Base-by-base conservation (phyloP, 352 stramenopile genomes). In the Globisporangium ultimum region DNA sequence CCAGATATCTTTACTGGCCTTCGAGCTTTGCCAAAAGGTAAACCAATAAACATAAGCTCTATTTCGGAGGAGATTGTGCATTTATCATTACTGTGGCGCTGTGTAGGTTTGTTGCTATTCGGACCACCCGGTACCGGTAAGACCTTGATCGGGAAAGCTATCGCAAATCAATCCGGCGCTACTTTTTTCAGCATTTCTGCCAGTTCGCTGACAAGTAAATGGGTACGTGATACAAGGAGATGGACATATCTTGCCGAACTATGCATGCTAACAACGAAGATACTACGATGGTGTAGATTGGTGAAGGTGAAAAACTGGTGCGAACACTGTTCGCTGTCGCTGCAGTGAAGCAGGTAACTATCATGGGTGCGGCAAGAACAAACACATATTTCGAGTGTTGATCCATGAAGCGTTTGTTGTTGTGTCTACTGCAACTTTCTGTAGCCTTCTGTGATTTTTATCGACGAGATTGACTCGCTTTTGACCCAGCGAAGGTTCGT, bases 141-240 rank as follows among this genome's bases (percentile, higher is more conserved):
- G 82, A 99, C 96, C 2, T 64, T 99, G 49, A 99, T 99, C 58
- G 98, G 96, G 47, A 99, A 99, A 73, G 98, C 98, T 0, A 99
- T 99, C 68, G 97, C 98, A 17, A 96, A 97, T 64, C 88, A 99
- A 71, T 98, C 86, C 41, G 91, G 93, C 15, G 97, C 97, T 5
- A 99, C 97, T 0, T 99, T 99, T 63, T 99, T 99, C 75, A 98
- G 82, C 53, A 99, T 99, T 61, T 99, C 96, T 5, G 96, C 96
- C 41, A 99, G 96, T 49, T 99, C 97, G 0, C 74, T 99, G 15
- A 99, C 96, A 22, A 98, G 93, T 74, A 99, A 99, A 89, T 99
- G 98, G 97, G 78, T 92, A 65, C 9, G 56, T 53, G 58, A 3
- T 6, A 7, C 13, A 11, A 9, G 2, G 49, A 22, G 12, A 28